A percentile compares a stretch with the other conserved stretches of the same genome.
Evolutionary conservation across 2,329 filamentous ascomycete genomes (phyloP).

Genomic region (Didymella sp.): DNA sequence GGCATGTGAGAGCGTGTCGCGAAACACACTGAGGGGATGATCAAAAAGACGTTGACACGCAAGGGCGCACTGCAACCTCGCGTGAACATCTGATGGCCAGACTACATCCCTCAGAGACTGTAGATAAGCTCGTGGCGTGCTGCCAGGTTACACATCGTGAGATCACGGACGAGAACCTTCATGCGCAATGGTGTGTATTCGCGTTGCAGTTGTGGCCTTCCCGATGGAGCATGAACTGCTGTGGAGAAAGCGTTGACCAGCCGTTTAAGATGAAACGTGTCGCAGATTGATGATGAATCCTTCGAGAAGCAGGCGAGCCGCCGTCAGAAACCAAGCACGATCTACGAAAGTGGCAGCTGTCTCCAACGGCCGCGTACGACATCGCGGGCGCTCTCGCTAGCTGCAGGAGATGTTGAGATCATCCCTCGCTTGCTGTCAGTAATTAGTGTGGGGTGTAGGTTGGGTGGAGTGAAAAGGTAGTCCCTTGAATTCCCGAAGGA

Average conservation of each 20-base stretch:
- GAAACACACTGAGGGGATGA: conserved; percentile 27
- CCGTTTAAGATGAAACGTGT: conserved; percentile 19
- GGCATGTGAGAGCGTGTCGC: conserved; percentile 18
- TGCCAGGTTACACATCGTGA: conserved; percentile 13
- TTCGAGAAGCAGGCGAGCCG: conserved; percentile 15
- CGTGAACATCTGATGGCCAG: conserved; percentile 6
- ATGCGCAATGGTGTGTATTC: conserved; percentile 11
- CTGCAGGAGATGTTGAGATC: conserved; percentile 8
- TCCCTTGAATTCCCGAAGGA: conserved; percentile 9
- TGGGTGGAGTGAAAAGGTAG: conserved; percentile 3
- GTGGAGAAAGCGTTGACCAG: conserved; percentile 11
- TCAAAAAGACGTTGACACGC: conserved; percentile 24
- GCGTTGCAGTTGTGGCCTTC: conserved; percentile 8
- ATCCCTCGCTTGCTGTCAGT: conserved; percentile 10
- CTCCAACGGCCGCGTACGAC: conserved; percentile 11
- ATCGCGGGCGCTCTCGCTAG: conserved; percentile 5
- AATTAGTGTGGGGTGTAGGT: conserved; percentile 13
- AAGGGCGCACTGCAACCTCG: conserved; percentile 27
- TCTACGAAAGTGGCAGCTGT: conserved; percentile 14
- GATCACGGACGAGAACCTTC: conserved; percentile 6
- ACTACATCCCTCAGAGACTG: conserved; percentile 2
- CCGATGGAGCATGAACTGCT: conserved; percentile 16
- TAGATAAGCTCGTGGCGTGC: conserved; percentile 10
- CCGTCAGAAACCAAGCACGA: conserved; percentile 11
- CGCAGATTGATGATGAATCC: conserved; percentile 16